Base-by-base conservation (phyloP, 1,284 basidiomycete species). In the Athelia sp. region DNA sequence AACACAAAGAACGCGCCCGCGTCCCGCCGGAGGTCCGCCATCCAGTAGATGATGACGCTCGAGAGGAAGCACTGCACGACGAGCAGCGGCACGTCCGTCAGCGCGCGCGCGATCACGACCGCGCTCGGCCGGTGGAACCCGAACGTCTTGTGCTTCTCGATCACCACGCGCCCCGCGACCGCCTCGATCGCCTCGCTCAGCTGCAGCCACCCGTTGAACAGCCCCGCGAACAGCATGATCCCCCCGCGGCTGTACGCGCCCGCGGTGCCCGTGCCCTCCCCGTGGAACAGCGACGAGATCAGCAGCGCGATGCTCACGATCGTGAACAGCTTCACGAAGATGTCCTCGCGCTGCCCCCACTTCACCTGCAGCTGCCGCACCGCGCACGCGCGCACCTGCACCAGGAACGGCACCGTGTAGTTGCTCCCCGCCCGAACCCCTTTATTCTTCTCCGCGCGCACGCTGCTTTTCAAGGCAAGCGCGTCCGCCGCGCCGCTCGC, bases 141-240 rank as follows among this genome's bases (percentile, higher is more conserved):
- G 19, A 40, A 40, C 19, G 36, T 40, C 36, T 40, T 40, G 36
- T 40, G 36, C 19, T 40, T 40, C 36, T 21, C 8, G 36, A 40
- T 40, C 8, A 40, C 19, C 8, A 40, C n/a, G 8, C 36, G 36
- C n/a, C 36, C 36, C 15, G 36, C 19, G 36, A 40, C 36, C 6
- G 36, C 36, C 19, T 40, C 36, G 19, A 40, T 8, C 36, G 36
- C 6, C 36, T 40, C 36, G 36, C 36, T 40, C 36, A 40, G 36
- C 36, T 40, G 36, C 36, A 40, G 36, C 36, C 36, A 40, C n/a
- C 36, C 36, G 19, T 40, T 40, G 36, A 40, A 40, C 15, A 40
- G 36, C 36, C 36, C 36, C 36, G 36, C 36, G 19, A 40, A 40
- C 36, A 40, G 19, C 36, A 40, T 40, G n/a, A 40, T 21, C 6